Conservation (phyloP, 208 protist species). For the Trypanosoma melophagium region DNA sequence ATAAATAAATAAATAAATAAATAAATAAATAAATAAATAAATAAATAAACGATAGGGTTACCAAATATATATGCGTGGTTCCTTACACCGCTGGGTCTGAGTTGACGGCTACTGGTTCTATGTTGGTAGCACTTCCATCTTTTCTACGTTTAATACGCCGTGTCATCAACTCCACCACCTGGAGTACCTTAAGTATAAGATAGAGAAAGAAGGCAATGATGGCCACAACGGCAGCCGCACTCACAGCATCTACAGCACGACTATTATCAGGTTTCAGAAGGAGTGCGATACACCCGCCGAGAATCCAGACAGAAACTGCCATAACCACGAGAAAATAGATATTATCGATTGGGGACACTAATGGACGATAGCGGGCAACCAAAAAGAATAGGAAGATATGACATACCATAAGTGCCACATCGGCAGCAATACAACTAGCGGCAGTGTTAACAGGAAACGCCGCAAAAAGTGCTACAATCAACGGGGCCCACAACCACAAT, state of each 20-base stretch:
- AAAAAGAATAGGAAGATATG: constrained; percentile 7
- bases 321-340: constrained; percentile 4
- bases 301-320: background rate
- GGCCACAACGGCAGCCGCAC: background rate
- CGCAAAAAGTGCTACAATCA: background rate
- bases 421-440: background rate
- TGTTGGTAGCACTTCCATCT: background rate
- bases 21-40: no score
- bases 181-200: background rate
- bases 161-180: no score
- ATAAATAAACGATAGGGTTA: no score
- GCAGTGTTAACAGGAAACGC: background rate
- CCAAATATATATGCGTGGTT: no score
- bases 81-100: no score
- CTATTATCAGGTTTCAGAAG: constrained; percentile 5
- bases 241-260: background rate
- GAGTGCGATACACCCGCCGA: background rate
- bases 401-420: background rate
- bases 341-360: constrained; percentile 13
- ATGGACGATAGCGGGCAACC: background rate
- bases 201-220: background rate
- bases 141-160: no score
- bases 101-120: no score
- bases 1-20: no score
- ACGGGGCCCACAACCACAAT: constrained; percentile 13